A percentile compares a stretch with the other conserved stretches of the same genome.
These are phyloP conservation scores for Claviceps africana DNA, from an alignment of 2,329 filamentous ascomycete genomes.

Conservation along the genomic window DNA sequence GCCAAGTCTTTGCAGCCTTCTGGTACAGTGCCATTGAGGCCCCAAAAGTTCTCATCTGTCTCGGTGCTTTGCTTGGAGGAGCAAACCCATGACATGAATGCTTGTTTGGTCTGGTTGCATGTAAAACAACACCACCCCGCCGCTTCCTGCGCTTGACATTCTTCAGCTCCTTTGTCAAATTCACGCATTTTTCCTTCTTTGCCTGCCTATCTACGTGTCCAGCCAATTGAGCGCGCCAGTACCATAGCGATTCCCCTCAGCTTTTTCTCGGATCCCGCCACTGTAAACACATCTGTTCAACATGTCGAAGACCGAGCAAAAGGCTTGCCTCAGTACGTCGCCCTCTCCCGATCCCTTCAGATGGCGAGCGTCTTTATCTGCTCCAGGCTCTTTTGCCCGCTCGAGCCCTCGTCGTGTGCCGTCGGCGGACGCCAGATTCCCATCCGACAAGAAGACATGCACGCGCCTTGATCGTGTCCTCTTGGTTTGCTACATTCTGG, in stretches of 20 bases:
- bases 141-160: neutral
- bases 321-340: slow-evolving; percentile 48
- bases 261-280: neutral
- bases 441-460: neutral
- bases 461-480: slow-evolving; percentile 25
- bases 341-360: slow-evolving; percentile 17
- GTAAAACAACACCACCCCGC: slow-evolving; percentile 6
- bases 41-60: neutral
- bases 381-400: slow-evolving; percentile 6
- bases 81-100: neutral
- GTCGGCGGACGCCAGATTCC: neutral
- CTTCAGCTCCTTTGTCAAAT: slow-evolving; percentile 2
- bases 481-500: slow-evolving; percentile 34
- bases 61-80: neutral
- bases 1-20: rapidly evolving
- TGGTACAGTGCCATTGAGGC: slow-evolving; percentile 3
- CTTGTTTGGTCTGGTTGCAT: neutral
- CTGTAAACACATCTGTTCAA: slow-evolving; percentile 11
- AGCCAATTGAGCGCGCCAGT: slow-evolving; percentile 1
- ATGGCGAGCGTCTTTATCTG: slow-evolving; percentile 7
- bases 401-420: slow-evolving; percentile 10
- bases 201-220: neutral
- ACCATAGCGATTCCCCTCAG: neutral
- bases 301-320: slow-evolving; percentile 43
- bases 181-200: slow-evolving; percentile 2